phyloP scores from a whole-genome alignment of 257 asterid genomes.

The Ehretia macrophylla region DNA sequence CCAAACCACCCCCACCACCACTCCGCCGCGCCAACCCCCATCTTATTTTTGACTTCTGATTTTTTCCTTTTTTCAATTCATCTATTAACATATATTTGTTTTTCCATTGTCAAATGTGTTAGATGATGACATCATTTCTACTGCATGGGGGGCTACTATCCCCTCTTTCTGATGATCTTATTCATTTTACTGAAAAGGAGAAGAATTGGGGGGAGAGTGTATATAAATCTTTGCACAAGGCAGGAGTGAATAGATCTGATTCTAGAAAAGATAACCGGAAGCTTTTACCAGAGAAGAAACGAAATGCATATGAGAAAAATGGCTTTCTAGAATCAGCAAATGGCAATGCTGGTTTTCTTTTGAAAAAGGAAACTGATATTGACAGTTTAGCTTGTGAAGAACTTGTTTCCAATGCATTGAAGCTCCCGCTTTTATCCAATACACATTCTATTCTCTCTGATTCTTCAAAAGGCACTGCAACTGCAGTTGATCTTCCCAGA shows the following conservation, averaged over 20 bases:
- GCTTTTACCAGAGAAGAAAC: slow-evolving; percentile 37
- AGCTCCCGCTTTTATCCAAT: slow-evolving; percentile 68
- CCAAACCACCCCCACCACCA: too few relatives aligned
- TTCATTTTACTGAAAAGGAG: slow-evolving; percentile 40
- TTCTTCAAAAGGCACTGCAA: slow-evolving; percentile 34
- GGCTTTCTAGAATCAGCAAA: slow-evolving; percentile 24
- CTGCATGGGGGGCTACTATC: slow-evolving; percentile 46
- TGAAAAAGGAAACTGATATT: slow-evolving; percentile 46
- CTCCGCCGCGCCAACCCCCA: too few relatives aligned
- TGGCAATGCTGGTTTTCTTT: slow-evolving; percentile 27
- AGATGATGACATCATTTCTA: slow-evolving; percentile 84
- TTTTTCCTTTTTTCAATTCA: not conserved
- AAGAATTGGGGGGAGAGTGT: slow-evolving; percentile 38
- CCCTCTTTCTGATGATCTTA: slow-evolving; percentile 70
- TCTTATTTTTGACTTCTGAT: slow-evolving; percentile 7
- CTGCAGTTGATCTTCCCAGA: slow-evolving; percentile 17
- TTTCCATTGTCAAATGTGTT: slow-evolving; percentile 25
- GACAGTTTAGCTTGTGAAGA: slow-evolving; percentile 60
- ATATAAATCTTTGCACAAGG: slow-evolving; percentile 30
- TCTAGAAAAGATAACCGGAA: slow-evolving; percentile 39
- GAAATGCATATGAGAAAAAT: slow-evolving; percentile 34
- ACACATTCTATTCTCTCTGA: slow-evolving; percentile 28
- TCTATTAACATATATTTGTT: slow-evolving; percentile 3
- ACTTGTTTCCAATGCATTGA: slow-evolving; percentile 66
- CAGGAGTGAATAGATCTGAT: slow-evolving; percentile 43